Evolutionary conservation across 768 basidiomycete genomes (phyloP).

Genomic region (Mrakia hoshinonis): DNA sequence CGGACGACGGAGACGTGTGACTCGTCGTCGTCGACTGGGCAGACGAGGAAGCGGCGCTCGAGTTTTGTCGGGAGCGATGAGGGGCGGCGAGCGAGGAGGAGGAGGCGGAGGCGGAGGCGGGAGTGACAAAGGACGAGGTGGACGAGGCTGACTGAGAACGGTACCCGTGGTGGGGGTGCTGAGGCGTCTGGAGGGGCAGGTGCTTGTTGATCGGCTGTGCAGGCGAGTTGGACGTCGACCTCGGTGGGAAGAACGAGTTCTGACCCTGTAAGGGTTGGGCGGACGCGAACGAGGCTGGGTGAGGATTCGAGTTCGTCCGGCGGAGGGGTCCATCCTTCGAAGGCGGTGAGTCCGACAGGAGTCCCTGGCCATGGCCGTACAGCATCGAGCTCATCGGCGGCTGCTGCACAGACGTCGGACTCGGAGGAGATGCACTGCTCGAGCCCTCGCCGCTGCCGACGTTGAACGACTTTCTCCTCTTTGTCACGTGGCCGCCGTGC

Average conservation of each 20-base stretch:
- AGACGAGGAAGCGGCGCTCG: background rate
- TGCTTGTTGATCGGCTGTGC: background rate
- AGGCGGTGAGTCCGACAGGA: too few relatives aligned
- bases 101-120: background rate
- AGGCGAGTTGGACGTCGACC: background rate
- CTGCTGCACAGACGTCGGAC: background rate
- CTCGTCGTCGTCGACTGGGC: background rate
- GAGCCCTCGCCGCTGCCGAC: background rate
- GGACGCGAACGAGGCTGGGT: background rate
- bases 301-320: conserved; percentile 9
- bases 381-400: background rate
- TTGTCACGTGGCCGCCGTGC: background rate
- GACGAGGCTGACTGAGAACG: too few relatives aligned
- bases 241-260: background rate
- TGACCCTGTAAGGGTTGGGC: background rate
- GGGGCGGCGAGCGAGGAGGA: background rate
- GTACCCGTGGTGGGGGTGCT: too few relatives aligned
- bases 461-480: conserved; percentile 1
- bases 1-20: background rate
- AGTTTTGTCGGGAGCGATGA: background rate
- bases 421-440: conserved; percentile 1
- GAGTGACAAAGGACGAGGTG: background rate
- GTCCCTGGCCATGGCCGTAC: background rate
- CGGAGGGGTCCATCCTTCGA: background rate
- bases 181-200: background rate